Conservation (phyloP, 2,329 filamentous ascomycete species). For the Xylaria digitata region DNA sequence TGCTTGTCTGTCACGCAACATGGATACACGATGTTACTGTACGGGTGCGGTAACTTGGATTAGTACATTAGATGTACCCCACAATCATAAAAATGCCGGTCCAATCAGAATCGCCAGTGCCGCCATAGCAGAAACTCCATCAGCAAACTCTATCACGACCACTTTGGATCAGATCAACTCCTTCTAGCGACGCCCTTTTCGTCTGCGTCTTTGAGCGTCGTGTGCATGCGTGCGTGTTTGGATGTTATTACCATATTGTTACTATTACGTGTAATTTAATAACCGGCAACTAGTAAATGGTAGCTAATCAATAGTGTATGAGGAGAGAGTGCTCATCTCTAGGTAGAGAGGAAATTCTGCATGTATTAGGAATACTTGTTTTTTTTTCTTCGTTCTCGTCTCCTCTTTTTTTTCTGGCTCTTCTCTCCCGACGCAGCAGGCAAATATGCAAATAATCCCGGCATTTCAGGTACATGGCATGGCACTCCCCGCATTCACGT, state of each 20-base stretch:
- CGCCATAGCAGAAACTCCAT: not conserved
- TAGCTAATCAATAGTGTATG: too few species aligned
- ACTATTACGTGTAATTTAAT: too few species aligned
- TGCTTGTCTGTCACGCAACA: not conserved
- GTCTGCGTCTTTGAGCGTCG: too few species aligned
- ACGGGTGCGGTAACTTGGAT: not conserved
- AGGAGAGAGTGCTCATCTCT: not conserved
- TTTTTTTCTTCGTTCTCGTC: not conserved
- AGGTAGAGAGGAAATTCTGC: not conserved
- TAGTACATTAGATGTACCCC: not conserved
- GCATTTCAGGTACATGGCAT: constrained; percentile 33
- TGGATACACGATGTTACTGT: too few species aligned
- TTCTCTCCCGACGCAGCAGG: not conserved
- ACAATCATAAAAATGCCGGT: constrained; percentile 10
- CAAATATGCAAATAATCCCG: constrained; percentile 21
- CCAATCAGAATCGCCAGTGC: constrained; percentile 7
- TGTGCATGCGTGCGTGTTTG: too few species aligned
- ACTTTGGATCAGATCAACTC: too few species aligned
- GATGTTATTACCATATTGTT: too few species aligned
- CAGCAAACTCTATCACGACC: not conserved
- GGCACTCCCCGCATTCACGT: not conserved
- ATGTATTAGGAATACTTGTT: constrained; percentile 24
- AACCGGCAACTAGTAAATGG: too few species aligned
- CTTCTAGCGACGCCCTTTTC: too few species aligned
- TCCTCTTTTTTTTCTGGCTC: too few species aligned